Evolutionary conservation across 306 rosid genomes (phyloP).

Genomic region (Quercus parvula): DNA sequence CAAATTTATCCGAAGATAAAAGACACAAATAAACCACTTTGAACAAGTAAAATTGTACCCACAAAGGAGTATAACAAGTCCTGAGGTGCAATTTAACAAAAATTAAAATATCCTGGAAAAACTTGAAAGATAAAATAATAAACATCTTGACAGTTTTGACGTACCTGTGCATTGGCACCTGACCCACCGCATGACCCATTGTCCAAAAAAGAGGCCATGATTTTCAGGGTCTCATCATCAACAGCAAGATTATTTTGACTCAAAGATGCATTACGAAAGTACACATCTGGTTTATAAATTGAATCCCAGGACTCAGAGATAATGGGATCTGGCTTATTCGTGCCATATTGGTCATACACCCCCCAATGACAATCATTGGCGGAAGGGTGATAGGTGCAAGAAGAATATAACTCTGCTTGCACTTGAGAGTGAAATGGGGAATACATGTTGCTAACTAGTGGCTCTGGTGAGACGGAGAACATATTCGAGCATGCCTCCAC

Average conservation of each 20-base stretch:
- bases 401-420: conserved; percentile 35
- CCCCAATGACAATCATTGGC: conserved; percentile 22
- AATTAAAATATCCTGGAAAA: too few species aligned
- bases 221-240: too few species aligned
- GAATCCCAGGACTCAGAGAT: conserved; percentile 36
- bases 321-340: not conserved
- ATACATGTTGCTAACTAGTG: conserved; percentile 40
- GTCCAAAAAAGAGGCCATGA: too few species aligned
- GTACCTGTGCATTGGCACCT: too few species aligned
- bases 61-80: too few species aligned
- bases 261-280: conserved; percentile 18
- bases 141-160: too few species aligned
- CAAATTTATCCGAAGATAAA: too few species aligned
- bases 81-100: too few species aligned
- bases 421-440: conserved; percentile 49
- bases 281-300: not conserved
- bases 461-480: conserved; percentile 24
- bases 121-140: too few species aligned
- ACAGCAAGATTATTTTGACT: conserved; percentile 9
- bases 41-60: too few species aligned
- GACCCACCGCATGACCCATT: too few species aligned
- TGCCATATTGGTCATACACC: not conserved
- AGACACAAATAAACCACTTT: too few species aligned
- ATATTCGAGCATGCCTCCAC: conserved; percentile 22
- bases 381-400: conserved; percentile 20